Evolutionary conservation across 129 eudicot species (phyloP).

Genomic region (Helichrysum umbraculigerum): DNA sequence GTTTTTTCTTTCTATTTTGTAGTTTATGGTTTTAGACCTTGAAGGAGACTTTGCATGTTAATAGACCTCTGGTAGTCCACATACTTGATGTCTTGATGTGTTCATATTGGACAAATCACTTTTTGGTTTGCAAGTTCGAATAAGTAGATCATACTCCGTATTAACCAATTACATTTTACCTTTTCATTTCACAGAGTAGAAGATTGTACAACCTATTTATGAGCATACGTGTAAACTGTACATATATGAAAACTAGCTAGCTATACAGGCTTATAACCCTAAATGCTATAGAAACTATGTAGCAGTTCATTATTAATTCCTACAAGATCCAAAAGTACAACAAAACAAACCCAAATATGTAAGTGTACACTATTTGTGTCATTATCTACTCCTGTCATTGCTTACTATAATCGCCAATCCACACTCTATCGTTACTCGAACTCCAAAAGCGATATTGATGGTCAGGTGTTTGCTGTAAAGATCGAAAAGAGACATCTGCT

Average conservation of each 20-base stretch:
- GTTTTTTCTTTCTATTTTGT: too few species aligned
- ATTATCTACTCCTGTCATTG: neutral
- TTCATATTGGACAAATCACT: too few species aligned
- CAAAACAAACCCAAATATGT: constrained; percentile 15
- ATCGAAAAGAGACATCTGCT: neutral
- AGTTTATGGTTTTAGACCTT: too few species aligned
- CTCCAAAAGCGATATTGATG: neutral
- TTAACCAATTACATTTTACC: neutral
- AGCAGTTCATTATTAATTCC: constrained; percentile 10
- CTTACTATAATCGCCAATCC: too few species aligned
- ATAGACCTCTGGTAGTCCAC: too few species aligned
- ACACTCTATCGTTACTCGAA: neutral
- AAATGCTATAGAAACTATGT: constrained; percentile 2
- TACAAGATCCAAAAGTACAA: constrained; percentile 12
- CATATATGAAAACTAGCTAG: constrained; percentile 2
- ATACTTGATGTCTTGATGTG: too few species aligned
- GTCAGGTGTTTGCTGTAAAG: neutral
- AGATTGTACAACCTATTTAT: neutral
- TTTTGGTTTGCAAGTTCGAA: too few species aligned
- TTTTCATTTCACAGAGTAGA: neutral
- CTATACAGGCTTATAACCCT: neutral
- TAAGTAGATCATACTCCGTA: too few species aligned
- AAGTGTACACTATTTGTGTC: constrained; percentile 13
- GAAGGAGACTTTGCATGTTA: too few species aligned
- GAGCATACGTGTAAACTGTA: neutral